phyloP scores from a whole-genome alignment of 2,329 filamentous ascomycete genomes.

The Penicillium hesseltinei region DNA sequence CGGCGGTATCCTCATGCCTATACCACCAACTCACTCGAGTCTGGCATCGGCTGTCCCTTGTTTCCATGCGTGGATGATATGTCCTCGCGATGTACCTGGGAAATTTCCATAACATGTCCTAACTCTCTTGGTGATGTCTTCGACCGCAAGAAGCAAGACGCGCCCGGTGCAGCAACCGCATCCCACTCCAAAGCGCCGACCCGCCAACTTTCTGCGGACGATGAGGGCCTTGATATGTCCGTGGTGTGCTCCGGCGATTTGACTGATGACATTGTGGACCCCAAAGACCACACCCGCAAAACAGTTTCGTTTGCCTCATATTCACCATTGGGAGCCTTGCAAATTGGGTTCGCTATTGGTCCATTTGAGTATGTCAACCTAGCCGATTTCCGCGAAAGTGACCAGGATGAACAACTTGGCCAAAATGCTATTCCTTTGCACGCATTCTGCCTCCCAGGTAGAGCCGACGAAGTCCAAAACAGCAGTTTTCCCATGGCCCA shows the following conservation, averaged over 20 bases:
- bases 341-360: constrained; percentile 89
- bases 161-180: constrained; percentile 16
- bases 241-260: constrained; percentile 89
- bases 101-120: constrained; percentile 81
- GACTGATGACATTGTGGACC: constrained; percentile 77
- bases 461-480: constrained; percentile 77
- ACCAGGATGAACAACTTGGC: constrained; percentile 87
- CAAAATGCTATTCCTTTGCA: constrained; percentile 84
- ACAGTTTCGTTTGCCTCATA: constrained; percentile 80
- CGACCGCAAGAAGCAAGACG: constrained; percentile 35
- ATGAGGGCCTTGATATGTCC: constrained; percentile 82
- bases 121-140: constrained; percentile 78
- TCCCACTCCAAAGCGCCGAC: constrained; percentile 26
- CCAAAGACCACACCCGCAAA: constrained; percentile 75
- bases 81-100: constrained; percentile 78
- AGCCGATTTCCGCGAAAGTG: constrained; percentile 81
- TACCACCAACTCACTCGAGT: constrained; percentile 74
- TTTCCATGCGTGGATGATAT: constrained; percentile 93
- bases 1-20: constrained; percentile 86
- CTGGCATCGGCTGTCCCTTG: constrained; percentile 77
- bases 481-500: constrained; percentile 80
- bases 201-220: constrained; percentile 64
- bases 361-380: constrained; percentile 94
- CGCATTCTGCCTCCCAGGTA: constrained; percentile 84
- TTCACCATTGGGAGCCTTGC: constrained; percentile 75